A percentile compares a stretch with the other conserved stretches of the same genome.
Evolutionary conservation across 1,284 basidiomycete species (phyloP).

Genomic region (Mycosarcoma mackinlayi): DNA sequence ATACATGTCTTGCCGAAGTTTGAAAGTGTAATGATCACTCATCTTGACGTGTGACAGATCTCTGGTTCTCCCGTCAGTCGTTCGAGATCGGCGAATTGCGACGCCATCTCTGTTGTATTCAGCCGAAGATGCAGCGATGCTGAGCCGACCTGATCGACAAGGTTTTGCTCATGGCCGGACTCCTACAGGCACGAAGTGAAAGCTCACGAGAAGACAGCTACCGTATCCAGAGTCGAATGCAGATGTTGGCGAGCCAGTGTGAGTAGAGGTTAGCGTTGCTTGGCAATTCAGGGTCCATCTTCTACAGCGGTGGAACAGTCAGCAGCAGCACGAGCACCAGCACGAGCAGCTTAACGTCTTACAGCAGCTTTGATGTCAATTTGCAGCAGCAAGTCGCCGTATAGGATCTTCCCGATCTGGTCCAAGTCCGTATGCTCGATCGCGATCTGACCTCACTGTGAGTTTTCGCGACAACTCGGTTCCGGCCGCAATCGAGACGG

Average conservation of each 20-base stretch:
- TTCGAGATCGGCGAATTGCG: not conserved
- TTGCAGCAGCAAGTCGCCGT: conserved; percentile 8
- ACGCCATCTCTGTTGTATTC: not conserved
- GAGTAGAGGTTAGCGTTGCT: too few relatives aligned
- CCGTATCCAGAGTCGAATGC: too few relatives aligned
- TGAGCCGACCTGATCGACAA: conserved; percentile 3
- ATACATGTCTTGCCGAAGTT: conserved; percentile 16
- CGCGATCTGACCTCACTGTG: too few relatives aligned
- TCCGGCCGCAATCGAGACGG: conserved; percentile 27
- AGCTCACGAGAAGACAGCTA: too few relatives aligned
- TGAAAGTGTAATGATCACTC: conserved; percentile 48
- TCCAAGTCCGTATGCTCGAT: too few relatives aligned
- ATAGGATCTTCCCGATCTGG: not conserved
- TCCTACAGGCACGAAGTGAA: too few relatives aligned
- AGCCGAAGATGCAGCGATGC: not conserved
- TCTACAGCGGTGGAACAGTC: not conserved
- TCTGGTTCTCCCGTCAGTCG: not conserved
- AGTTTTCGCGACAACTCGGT: conserved; percentile 16
- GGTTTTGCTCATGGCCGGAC: too few relatives aligned
- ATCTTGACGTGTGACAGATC: conserved; percentile 12
- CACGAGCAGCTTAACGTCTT: too few relatives aligned
- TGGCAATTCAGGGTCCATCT: conserved; percentile 25
- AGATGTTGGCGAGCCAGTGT: too few relatives aligned
- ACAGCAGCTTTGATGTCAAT: conserved; percentile 23
- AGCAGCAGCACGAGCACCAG: too few relatives aligned